phyloP scores from a whole-genome alignment of 352 stramenopile species.

The Phytophthora nicotianae region DNA sequence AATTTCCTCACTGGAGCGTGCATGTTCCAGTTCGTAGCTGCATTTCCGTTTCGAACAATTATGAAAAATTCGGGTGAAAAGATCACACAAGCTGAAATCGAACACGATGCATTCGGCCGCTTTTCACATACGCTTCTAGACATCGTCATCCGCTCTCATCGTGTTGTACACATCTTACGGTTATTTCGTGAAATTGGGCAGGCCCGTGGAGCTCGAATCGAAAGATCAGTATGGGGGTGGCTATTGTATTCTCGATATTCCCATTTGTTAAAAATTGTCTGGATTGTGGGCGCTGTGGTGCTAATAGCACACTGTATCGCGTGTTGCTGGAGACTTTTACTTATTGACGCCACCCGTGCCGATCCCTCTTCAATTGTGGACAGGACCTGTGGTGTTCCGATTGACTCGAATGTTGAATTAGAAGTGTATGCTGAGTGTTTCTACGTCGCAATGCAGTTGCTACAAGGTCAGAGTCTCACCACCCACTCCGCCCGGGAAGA shows the following conservation, averaged over 20 bases:
- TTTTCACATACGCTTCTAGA: constrained; percentile 28
- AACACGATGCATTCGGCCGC: constrained; percentile 6
- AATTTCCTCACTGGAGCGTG: constrained; percentile 39
- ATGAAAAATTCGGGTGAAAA: constrained; percentile 2
- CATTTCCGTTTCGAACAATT: constrained; percentile 9
- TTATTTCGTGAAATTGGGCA: constrained; percentile 30
- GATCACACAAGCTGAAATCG: background rate
- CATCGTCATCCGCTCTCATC: constrained; percentile 27
- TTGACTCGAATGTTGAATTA: constrained; percentile 15
- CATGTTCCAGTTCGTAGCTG: constrained; percentile 23
- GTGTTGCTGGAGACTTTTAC: constrained; percentile 49
- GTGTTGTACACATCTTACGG: constrained; percentile 39
- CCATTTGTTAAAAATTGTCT: constrained; percentile 45
- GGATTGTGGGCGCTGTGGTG: constrained; percentile 45
- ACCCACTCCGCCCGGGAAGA: constrained; percentile 38
- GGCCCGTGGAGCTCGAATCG: constrained; percentile 26
- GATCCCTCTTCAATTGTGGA: constrained; percentile 8
- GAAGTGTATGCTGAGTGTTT: constrained; percentile 42
- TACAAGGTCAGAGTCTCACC: constrained; percentile 46
- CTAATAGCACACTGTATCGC: constrained; percentile 57
- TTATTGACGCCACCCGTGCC: constrained; percentile 1
- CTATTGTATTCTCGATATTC: constrained; percentile 57
- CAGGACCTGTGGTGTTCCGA: constrained; percentile 18
- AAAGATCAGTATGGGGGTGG: constrained; percentile 44
- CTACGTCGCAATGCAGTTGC: constrained; percentile 46